Base-by-base conservation (phyloP, 1,139 yeast species). In the Nadsonia commutata region DNA sequence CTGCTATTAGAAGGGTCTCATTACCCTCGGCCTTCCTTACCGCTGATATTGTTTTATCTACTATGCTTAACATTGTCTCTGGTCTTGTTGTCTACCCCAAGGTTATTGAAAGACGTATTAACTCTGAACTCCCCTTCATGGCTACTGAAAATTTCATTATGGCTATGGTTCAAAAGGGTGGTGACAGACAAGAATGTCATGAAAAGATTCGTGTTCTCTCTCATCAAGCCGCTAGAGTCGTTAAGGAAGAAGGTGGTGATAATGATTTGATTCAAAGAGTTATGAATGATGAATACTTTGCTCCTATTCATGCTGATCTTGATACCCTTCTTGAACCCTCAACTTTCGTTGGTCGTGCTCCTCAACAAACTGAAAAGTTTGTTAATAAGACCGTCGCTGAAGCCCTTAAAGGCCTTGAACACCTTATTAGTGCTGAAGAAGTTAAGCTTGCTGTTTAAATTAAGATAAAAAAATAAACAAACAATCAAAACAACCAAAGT, bases 121-220 rank as follows among this genome's bases (percentile, higher is more conserved):
- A 64, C 62, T 74, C 95, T 43, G 98, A 93, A 67, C 74, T 90
- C 59, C 99, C 99, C 54, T 90, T 93, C 72, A 90, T 90, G 99
- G 99, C 99, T 52, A 90, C 99, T 45, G 99, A 90, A 68, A 90
- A 90, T 67, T 78, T 90, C 62, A 90, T 90, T 64, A 90, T 90
- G 99, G 98, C 98, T 46, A 90, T 90, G 96, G 98, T 90, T 48
- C 94, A 86, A 67, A 80, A 81, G 64, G 97, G 97, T 56, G 97
- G 84, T 40, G 86, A 94, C 21, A 82, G 99, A 74, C 99, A 90
- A 71, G 95, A 86, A 46, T 90, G 95, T 60, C 99, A 90, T 66
- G 99, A 90, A 70, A 83, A 84, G 67, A 88, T 90, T 64, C 80
- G 99, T 67, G 98, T 90, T 37, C 73, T 90, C 50, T 84, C 96